These are phyloP conservation scores for Nemania sp. DNA, from an alignment of 2,329 filamentous ascomycete genomes.

Conservation along the genomic window DNA sequence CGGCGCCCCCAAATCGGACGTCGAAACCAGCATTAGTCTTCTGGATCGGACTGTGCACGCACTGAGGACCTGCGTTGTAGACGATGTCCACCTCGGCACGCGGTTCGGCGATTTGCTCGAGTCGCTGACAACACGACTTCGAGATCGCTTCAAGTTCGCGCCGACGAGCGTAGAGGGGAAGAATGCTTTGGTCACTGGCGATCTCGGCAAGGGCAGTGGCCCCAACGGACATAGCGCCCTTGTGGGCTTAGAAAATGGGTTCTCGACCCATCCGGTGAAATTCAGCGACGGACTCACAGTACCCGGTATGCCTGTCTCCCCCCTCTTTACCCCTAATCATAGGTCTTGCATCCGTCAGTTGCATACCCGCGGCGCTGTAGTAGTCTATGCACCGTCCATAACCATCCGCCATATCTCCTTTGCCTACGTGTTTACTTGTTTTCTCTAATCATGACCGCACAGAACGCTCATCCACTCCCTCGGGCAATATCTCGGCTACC, in stretches of 20 bases:
- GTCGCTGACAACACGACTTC: conserved; percentile 72
- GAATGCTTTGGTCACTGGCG: conserved; percentile 44
- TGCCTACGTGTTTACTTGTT: background rate
- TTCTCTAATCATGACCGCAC: conserved; percentile 18
- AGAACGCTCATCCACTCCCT: conserved; percentile 49
- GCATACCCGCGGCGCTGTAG: too few species aligned
- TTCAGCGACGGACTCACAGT: conserved; percentile 35
- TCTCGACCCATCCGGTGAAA: conserved; percentile 32
- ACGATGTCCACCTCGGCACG: conserved; percentile 84
- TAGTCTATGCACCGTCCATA: too few species aligned
- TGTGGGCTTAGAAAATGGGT: conserved; percentile 35
- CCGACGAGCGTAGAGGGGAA: conserved; percentile 51
- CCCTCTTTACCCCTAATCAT: background rate
- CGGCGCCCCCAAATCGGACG: conserved; percentile 76
- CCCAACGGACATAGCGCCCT: conserved; percentile 37
- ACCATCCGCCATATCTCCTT: background rate
- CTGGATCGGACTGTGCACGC: conserved; percentile 76
- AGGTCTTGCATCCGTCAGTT: too few species aligned
- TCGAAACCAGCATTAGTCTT: conserved; percentile 72
- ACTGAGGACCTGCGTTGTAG: conserved; percentile 76
- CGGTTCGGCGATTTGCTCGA: conserved; percentile 83
- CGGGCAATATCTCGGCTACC: conserved; percentile 62
- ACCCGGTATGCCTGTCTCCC: conserved; percentile 33
- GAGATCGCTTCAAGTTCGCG: conserved; percentile 72
- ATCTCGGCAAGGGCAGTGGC: conserved; percentile 32